Evolutionary conservation across 441 rosid genomes (phyloP), one percentile per base, ranked within the genome.

Genomic region (Pelargonium australe): DNA sequence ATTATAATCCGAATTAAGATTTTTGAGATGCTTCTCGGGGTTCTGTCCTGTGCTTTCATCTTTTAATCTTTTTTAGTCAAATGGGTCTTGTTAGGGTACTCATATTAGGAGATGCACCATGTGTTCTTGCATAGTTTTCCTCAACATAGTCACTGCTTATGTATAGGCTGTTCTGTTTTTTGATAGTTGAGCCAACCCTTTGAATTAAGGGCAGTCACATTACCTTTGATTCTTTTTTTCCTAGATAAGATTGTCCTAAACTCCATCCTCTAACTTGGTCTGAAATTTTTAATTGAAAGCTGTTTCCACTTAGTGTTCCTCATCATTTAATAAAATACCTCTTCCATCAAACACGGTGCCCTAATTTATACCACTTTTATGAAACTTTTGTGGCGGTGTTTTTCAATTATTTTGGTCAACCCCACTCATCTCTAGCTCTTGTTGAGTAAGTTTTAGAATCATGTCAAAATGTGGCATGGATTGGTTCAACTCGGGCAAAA

Each of bases 91-190:
- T 68, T 43, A 45, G 63, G 43, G 67, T 68, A 34, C 66, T 72
- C 53, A 41, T 65, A 49, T 49, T 60, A 28, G 44, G 67, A 63
- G 69, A 57, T 66, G 70, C 77, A 20, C 75, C 95, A 91, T 83
- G 97, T 91, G 95, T 69, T 80, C 62, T 67, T 86, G 86, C 97
- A 84, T 89, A 65, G 95, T 83, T 86, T 91, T 89, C 90, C 81
- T 75, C 81, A 83, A 83, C 10, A 17, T 66, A 51, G 81, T 69
- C 79, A 75, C 78, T 71, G 49, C 1, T 55, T 45, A 45, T 45
- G 19, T 63, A 67, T 74, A 76, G 77, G 68, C 70, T 75, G 82
- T 84, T 80, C 81, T 77, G 2, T 53, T 71, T 80, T 79, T 85
- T 77, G 86, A 76, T 79, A 73, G 57, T 31, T 67, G 89, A 64